Evolutionary conservation across 768 basidiomycete species (phyloP).

Genomic region (Pleurotus tuber-regium): DNA sequence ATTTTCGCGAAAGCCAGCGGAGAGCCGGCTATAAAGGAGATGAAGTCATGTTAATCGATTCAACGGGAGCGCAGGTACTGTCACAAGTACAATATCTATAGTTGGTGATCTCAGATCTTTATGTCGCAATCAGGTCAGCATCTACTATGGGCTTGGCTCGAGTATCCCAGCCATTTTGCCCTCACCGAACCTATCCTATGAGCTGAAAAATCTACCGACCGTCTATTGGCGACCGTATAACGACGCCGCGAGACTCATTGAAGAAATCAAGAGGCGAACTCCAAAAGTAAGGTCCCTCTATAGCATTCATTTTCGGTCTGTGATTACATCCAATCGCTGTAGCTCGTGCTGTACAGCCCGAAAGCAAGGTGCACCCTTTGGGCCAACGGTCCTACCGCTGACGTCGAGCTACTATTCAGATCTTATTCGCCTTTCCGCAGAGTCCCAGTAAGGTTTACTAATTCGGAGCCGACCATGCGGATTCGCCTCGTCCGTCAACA

Average conservation of each 20-base stretch:
- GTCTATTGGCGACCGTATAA: slow-evolving; percentile 44
- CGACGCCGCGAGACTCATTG: slow-evolving; percentile 40
- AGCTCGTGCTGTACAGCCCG: slow-evolving; percentile 42
- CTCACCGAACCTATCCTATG: not conserved
- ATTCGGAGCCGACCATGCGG: slow-evolving; percentile 28
- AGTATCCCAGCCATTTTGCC: not conserved
- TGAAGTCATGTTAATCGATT: slow-evolving; percentile 42
- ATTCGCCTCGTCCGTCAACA: slow-evolving; percentile 34
- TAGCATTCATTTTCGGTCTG: not conserved
- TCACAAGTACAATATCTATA: not conserved
- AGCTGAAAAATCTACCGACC: slow-evolving; percentile 24
- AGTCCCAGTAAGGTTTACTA: slow-evolving; percentile 8
- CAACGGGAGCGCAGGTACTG: slow-evolving; percentile 35
- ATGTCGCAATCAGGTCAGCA: not conserved
- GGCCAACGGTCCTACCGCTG: slow-evolving; percentile 47
- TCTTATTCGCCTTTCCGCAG: slow-evolving; percentile 7
- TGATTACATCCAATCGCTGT: not conserved
- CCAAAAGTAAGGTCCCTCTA: slow-evolving; percentile 38
- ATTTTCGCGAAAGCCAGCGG: slow-evolving; percentile 55
- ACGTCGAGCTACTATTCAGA: slow-evolving; percentile 42
- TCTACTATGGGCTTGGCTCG: not conserved
- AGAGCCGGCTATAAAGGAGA: slow-evolving; percentile 42
- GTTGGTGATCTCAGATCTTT: not conserved
- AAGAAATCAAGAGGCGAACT: slow-evolving; percentile 50
- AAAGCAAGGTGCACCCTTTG: slow-evolving; percentile 46